Percentiles rank a stretch among this genome's conserved stretches.
Evolutionary conservation across 305 asterid genomes (phyloP).

Genomic region (Solanum hybrid): DNA sequence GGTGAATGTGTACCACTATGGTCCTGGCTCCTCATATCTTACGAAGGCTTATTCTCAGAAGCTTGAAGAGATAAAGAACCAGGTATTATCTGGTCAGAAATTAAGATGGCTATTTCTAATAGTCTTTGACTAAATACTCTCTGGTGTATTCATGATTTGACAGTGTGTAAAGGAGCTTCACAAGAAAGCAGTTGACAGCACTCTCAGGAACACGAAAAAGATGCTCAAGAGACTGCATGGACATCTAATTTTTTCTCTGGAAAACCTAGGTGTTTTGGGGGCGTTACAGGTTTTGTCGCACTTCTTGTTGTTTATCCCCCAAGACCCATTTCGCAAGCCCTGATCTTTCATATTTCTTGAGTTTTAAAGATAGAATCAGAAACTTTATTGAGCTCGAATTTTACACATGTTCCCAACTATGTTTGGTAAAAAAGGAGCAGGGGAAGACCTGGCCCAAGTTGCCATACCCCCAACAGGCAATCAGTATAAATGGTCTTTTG

Average conservation of each 20-base stretch:
- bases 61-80: constrained; percentile 68
- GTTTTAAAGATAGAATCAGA: not conserved
- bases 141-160: constrained; percentile 16
- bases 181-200: constrained; percentile 32
- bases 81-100: constrained; percentile 41
- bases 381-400: not conserved
- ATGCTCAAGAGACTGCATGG: constrained; percentile 57
- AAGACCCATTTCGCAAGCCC: not conserved
- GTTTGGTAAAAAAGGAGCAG: not conserved
- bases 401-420: not conserved
- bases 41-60: constrained; percentile 23
- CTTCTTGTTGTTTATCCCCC: constrained; percentile 7
- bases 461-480: not conserved
- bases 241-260: constrained; percentile 62
- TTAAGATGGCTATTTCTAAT: constrained; percentile 11
- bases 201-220: constrained; percentile 45
- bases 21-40: constrained; percentile 31
- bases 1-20: constrained; percentile 54
- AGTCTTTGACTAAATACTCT: constrained; percentile 6
- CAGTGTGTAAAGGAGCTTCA: constrained; percentile 53
- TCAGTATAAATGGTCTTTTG: not conserved
- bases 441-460: not conserved
- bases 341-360: not conserved
- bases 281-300: constrained; percentile 57
- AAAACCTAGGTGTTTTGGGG: constrained; percentile 87